phyloP scores from a whole-genome alignment of 805 yeast species.

The Kazachstania viticola region DNA sequence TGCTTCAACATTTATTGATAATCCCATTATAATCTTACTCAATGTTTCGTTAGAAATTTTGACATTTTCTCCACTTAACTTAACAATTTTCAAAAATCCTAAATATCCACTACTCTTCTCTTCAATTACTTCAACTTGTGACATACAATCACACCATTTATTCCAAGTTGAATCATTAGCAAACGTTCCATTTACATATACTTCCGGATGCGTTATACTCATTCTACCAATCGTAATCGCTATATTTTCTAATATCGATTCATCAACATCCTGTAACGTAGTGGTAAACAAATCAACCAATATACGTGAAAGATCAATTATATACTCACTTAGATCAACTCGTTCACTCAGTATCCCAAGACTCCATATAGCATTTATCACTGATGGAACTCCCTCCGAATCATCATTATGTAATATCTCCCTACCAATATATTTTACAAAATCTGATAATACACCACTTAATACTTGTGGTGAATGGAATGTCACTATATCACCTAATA shows the following conservation, averaged over 20 bases:
- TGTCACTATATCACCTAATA: conserved; percentile 82
- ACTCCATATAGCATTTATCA: conserved; percentile 80
- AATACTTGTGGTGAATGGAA: conserved; percentile 28
- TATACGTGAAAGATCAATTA: conserved; percentile 21
- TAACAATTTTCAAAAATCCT: conserved; percentile 68
- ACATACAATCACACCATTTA: conserved; percentile 63
- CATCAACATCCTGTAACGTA: conserved; percentile 15
- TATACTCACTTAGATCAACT: conserved; percentile 20
- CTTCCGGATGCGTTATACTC: conserved; percentile 52
- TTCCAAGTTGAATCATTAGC: conserved; percentile 32
- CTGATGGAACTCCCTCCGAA: conserved; percentile 23
- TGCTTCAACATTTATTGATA: conserved; percentile 21
- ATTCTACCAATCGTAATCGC: conserved; percentile 85
- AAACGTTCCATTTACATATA: conserved; percentile 37
- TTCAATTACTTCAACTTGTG: conserved; percentile 59
- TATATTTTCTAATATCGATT: conserved; percentile 69
- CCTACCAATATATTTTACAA: conserved; percentile 55
- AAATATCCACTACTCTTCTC: conserved; percentile 82
- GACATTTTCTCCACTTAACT: conserved; percentile 13
- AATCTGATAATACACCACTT: conserved; percentile 29
- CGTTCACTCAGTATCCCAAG: conserved; percentile 76
- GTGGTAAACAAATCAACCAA: conserved; percentile 21
- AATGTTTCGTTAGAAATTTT: conserved; percentile 14
- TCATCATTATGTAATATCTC: conserved; percentile 43
- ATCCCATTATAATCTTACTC: conserved; percentile 18